Evolutionary conservation across 495 filamentous ascomycete species (phyloP).

Genomic region (Hypoxylon perforatum): DNA sequence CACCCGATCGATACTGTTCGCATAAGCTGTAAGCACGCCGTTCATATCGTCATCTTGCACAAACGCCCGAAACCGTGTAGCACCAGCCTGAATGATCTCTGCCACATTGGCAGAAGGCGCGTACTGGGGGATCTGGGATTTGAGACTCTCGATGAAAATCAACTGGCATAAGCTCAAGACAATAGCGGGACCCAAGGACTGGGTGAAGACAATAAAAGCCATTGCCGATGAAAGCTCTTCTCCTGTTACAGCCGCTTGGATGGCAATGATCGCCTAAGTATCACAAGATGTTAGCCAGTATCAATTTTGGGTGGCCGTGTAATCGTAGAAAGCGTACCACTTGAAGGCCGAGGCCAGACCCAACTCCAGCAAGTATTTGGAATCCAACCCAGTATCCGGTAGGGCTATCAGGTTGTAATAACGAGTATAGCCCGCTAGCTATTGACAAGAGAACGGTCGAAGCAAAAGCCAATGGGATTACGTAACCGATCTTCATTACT

Average conservation of each 20-base stretch:
- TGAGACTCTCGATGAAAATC: neutral
- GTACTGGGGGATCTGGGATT: neutral
- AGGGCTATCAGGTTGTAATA: conserved; percentile 53
- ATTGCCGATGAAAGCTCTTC: neutral
- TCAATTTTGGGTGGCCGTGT: neutral
- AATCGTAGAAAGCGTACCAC: conserved; percentile 43
- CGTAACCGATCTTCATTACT: neutral
- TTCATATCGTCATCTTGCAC: neutral
- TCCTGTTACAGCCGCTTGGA: neutral
- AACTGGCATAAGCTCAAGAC: neutral
- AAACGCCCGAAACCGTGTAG: neutral
- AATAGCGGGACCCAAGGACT: neutral
- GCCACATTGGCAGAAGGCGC: neutral
- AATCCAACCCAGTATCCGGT: conserved; percentile 68
- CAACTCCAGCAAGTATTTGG: conserved; percentile 68
- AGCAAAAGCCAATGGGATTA: conserved; percentile 47
- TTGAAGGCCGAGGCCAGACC: conserved; percentile 67
- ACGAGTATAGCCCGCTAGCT: conserved; percentile 61
- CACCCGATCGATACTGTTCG: neutral
- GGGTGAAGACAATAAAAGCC: neutral
- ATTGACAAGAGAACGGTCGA: conserved; percentile 64
- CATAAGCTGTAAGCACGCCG: neutral
- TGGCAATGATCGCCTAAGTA: neutral
- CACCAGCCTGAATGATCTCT: neutral
- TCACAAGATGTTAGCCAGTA: neutral